Evolutionary conservation across 345 rosid species (phyloP), one percentile per base, ranked within the genome.

Genomic region (Turnera subulata): DNA sequence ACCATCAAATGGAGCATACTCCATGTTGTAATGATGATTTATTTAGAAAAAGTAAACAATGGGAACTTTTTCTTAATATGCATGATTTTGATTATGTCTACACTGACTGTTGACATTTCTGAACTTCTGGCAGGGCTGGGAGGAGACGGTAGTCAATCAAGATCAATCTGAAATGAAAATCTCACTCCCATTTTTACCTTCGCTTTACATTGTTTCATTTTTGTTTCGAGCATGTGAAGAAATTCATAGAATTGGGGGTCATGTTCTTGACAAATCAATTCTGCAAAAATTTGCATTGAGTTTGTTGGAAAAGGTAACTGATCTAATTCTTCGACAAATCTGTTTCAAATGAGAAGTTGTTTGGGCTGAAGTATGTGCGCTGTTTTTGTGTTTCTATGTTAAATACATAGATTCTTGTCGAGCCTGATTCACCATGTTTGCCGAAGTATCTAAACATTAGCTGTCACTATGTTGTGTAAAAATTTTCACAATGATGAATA

Each of bases 221-320:
- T 76, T 88, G 46, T 90, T 90, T 69, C 92, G 84, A 53, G 97
- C 97, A 48, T 90, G 97, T 78, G 96, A 89, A 85, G 97, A 93
- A 69, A 78, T 90, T 73, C 96, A 93, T 74, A 73, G 95, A 67
- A 84, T 94, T 76, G 99, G 99, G 59, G 99, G 99, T 58, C 99
- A 90, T 61, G 94, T 90, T 35, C 92, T 94, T 51, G 87, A 90
- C 75, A 94, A 81, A 73, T 76, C 85, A 45, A 88, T 94, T 66
- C 70, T 94, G 68, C 86, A 76, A 75, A 87, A 84, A 22, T 85
- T 93, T 76, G 81, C 97, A 5, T 75, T 68, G 65, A 69, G 78
- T 66, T 73, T 94, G 51, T 56, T 84, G 73, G 95, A 87, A 77
- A 87, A 85, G 96, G 99, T 89, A 47, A 40, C 15, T 58, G 9